Evolutionary conservation across 176 grass and related monocot species (phyloP), one percentile per base, ranked within the genome.

Genomic region (Juncus effusus): DNA sequence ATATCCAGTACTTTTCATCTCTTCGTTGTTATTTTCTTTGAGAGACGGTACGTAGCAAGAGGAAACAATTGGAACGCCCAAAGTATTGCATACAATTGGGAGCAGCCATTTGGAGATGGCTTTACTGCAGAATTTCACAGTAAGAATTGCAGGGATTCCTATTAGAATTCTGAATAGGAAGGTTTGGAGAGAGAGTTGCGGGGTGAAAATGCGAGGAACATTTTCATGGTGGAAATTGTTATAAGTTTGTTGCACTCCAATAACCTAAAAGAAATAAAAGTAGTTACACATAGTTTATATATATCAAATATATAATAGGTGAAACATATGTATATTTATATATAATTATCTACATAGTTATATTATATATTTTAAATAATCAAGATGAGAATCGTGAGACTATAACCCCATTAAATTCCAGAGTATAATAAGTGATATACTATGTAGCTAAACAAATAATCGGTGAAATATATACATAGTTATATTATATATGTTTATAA

Each of bases 41-140:
- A 99, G 76, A 0, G 80, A 68, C 2, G 89, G 85, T 36, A 99
- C 86, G 9, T 99, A 99, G 60, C 89, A 99, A 5, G 95, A 85
- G 2, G 95, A 99, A 0, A 87, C 73, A 2, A 87, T 87, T 2
- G 89, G 95, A 6, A 99, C 76, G 8, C 85, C 88, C 62, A 99
- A 76, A 12, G 89, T 99, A 78, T 59, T 93, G 83, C 95, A 93
- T 57, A 99, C 76, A 5, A 99, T 74, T 0, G 95, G 95, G 15
- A 99, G 85, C 42, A 99, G 72, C 95, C 95, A 94, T 54, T 90
- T 99, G 0, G 95, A 86, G 14, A 99, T 87, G 0, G 89, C 95
- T 60, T 99, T 99, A 80, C 89, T 90, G 72, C 95, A 94, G 70
- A 80, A 99, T 61, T 99, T 99, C 73, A 93, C 89, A 0, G 42